phyloP scores from a whole-genome alignment of 2,329 filamentous ascomycete species.

The Simplicillium aogashimaense region DNA sequence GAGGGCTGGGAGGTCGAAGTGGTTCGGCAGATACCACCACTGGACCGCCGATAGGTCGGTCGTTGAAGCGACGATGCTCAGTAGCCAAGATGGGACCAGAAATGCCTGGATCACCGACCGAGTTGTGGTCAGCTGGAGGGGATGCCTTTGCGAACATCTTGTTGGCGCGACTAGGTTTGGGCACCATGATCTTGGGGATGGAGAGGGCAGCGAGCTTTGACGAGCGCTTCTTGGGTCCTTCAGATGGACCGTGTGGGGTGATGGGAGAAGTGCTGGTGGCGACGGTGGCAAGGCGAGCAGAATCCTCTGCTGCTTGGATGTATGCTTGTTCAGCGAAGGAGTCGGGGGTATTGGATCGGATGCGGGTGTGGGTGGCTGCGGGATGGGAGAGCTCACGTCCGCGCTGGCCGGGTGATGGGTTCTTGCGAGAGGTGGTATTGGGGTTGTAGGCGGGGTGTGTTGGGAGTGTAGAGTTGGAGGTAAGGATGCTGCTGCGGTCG shows the following conservation, averaged over 20 bases:
- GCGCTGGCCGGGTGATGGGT: background rate
- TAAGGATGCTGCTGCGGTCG: background rate
- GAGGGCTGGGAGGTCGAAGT: constrained; percentile 1
- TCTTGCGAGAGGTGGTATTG: background rate
- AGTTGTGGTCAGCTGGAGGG: background rate
- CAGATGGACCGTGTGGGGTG: constrained; percentile 6
- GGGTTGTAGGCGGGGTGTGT: constrained; percentile 6
- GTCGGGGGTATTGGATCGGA: constrained; percentile 13
- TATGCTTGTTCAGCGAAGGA: constrained; percentile 27
- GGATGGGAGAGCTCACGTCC: constrained; percentile 6
- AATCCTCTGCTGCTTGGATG: constrained; percentile 19
- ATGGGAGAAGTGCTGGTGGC: constrained; percentile 8
- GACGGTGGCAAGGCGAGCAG: constrained; percentile 5
- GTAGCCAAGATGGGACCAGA: background rate
- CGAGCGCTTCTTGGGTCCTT: constrained; percentile 10
- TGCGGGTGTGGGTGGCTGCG: constrained; percentile 5
- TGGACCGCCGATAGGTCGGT: background rate
- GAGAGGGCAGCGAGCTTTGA: constrained; percentile 25
- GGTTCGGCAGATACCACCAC: background rate
- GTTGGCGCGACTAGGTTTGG: constrained; percentile 16
- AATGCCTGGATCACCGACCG: background rate
- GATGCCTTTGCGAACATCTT: constrained; percentile 1
- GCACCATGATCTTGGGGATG: constrained; percentile 24
- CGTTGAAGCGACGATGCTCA: background rate
- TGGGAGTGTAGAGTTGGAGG: background rate